Percentiles rank a stretch among this genome's conserved stretches.
These are phyloP conservation scores for Flaveria linearis DNA, from an alignment of 129 eudicot genomes.

Conservation along the genomic window DNA sequence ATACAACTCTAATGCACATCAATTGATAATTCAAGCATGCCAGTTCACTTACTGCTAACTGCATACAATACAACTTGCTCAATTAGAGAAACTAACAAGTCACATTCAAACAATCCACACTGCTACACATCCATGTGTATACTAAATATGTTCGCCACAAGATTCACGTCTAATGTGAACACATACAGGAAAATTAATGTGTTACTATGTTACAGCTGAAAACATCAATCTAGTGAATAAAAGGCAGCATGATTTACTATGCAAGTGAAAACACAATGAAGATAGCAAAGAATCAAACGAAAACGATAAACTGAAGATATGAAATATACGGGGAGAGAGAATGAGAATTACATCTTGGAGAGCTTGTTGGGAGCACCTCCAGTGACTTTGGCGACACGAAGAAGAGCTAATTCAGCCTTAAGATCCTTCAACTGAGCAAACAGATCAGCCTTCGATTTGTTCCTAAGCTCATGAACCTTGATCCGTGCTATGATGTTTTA, in stretches of 20 bases:
- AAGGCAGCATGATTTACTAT: neutral
- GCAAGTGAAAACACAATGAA: neutral
- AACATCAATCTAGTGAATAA: neutral
- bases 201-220: slow-evolving; percentile 3
- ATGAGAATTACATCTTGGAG: slow-evolving; percentile 53
- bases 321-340: neutral
- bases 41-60: neutral
- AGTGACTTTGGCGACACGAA: slow-evolving; percentile 81
- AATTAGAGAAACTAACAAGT: neutral
- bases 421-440: slow-evolving; percentile 67
- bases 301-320: neutral
- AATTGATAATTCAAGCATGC: neutral
- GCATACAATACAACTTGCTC: neutral
- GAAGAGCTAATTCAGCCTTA: slow-evolving; percentile 64
- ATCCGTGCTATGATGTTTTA: slow-evolving; percentile 38
- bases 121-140: neutral
- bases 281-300: neutral
- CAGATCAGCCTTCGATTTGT: slow-evolving; percentile 49
- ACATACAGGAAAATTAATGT: neutral
- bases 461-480: slow-evolving; percentile 67
- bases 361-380: slow-evolving; percentile 87
- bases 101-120: neutral
- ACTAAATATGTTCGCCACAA: neutral
- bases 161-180: neutral
- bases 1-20: neutral